Evolutionary conservation across 257 asterid genomes (phyloP).

Genomic region (Cruciata laevipes): DNA sequence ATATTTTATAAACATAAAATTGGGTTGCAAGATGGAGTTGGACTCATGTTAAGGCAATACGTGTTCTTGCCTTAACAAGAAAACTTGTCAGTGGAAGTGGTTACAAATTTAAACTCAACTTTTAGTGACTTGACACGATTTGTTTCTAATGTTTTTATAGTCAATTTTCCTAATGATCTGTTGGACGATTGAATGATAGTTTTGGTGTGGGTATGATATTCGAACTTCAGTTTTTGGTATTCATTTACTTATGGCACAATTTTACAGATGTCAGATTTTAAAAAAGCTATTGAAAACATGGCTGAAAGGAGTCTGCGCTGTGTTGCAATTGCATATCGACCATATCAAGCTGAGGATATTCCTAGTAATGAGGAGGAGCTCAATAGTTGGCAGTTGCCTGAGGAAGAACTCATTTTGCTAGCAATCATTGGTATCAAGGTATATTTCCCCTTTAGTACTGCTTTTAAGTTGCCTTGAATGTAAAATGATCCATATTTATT

Average conservation of each 20-base stretch:
- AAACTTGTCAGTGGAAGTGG: background rate
- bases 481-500: no score
- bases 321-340: slow-evolving; percentile 79
- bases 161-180: background rate
- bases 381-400: slow-evolving; percentile 75
- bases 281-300: slow-evolving; percentile 72
- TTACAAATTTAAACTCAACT: background rate
- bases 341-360: slow-evolving; percentile 40
- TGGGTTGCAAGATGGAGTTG: background rate
- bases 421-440: slow-evolving; percentile 97
- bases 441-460: background rate
- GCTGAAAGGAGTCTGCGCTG: slow-evolving; percentile 81
- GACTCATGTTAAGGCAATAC: background rate
- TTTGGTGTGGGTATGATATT: background rate
- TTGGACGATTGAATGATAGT: no score
- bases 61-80: background rate
- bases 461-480: background rate
- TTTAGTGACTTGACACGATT: background rate
- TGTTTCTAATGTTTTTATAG: background rate
- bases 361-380: slow-evolving; percentile 66
- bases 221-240: background rate
- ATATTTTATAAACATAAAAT: background rate
- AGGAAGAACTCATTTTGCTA: slow-evolving; percentile 67
- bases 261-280: slow-evolving; percentile 44
- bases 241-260: background rate